Percentiles rank a stretch among this genome's conserved stretches.
These are phyloP conservation scores for Glebionis coronaria DNA, from an alignment of 129 eudicot genomes.

Conservation along the genomic window DNA sequence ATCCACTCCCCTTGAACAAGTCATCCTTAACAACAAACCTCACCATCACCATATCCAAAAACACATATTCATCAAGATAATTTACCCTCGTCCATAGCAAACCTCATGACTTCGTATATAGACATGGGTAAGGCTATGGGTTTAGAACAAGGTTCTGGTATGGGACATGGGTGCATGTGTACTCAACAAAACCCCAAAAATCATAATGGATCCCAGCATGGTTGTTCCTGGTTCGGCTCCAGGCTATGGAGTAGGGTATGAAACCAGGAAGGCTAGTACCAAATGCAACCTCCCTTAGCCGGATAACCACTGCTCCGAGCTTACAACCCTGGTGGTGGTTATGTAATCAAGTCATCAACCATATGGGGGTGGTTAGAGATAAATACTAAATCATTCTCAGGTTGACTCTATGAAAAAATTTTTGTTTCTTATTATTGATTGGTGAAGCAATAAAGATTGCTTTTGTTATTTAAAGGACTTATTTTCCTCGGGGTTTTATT, in stretches of 20 bases:
- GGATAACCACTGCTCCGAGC: slow-evolving; percentile 62
- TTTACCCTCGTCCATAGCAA: too few species aligned
- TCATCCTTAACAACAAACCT: too few species aligned
- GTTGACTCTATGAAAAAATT: too few species aligned
- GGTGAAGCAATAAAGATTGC: too few species aligned
- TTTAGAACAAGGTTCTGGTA: slow-evolving; percentile 93
- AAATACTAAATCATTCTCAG: slow-evolving; percentile 1
- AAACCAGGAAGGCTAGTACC: slow-evolving; percentile 41
- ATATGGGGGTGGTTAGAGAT: slow-evolving; percentile 68
- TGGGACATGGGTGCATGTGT: slow-evolving; percentile 85
- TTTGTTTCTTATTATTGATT: too few species aligned
- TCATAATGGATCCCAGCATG: slow-evolving; percentile 66
- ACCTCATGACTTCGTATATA: slow-evolving; percentile 51
- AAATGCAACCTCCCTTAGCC: slow-evolving; percentile 55
- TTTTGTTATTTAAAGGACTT: too few species aligned
- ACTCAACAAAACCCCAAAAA: slow-evolving; percentile 58
- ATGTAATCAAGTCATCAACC: slow-evolving; percentile 90
- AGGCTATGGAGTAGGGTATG: slow-evolving; percentile 40
- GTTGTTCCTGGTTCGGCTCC: slow-evolving; percentile 51
- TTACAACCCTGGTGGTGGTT: slow-evolving; percentile 70
- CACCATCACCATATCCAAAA: too few species aligned
- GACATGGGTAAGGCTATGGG: slow-evolving; percentile 99
- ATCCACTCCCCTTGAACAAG: too few species aligned
- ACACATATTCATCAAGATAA: too few species aligned
- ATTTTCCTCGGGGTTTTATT: too few species aligned